A percentile compares a stretch with the other conserved stretches of the same genome.
Conservation (phyloP, 2,329 filamentous ascomycete genomes). For the Aspergillus versicolor region DNA sequence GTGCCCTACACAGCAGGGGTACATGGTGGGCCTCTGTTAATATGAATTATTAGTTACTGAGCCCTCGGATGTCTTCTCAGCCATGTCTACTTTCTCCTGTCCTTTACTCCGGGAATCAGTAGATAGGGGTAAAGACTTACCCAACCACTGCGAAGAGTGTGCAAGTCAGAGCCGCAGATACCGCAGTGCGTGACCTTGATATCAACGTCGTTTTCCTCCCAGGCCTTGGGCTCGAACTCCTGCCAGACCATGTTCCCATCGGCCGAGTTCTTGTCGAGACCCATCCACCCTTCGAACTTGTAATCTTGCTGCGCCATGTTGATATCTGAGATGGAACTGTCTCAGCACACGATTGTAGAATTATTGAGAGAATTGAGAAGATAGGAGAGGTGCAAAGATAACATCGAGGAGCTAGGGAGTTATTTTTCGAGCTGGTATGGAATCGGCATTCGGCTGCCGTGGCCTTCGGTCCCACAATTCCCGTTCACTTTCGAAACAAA, state of each 20-base stretch:
- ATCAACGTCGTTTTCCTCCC: slow-evolving; percentile 65
- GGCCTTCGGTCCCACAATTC: not conserved
- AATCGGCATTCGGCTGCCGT: not conserved
- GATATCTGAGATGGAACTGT: not conserved
- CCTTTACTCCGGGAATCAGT: not conserved
- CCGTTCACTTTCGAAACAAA: not conserved
- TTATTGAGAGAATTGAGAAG: not conserved
- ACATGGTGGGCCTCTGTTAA: slow-evolving; percentile 29
- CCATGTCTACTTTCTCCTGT: not conserved
- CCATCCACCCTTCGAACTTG: slow-evolving; percentile 60
- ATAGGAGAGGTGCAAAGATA: not conserved
- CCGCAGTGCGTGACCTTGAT: slow-evolving; percentile 65
- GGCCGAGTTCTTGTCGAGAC: slow-evolving; percentile 48
- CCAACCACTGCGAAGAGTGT: slow-evolving; percentile 54
- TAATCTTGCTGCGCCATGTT: slow-evolving; percentile 36
- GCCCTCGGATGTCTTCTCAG: not conserved
- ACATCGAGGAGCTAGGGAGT: not conserved
- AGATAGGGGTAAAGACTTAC: slow-evolving; percentile 20
- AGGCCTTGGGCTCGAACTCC: slow-evolving; percentile 62
- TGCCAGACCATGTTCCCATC: slow-evolving; percentile 58
- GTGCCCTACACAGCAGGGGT: slow-evolving; percentile 59
- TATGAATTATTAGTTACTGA: not conserved
- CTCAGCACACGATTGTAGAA: not conserved
- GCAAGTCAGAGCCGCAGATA: slow-evolving; percentile 63
- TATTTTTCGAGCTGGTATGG: not conserved